These are phyloP conservation scores for Hordeum vulgare DNA, from an alignment of 176 grass and related monocot species.

Conservation along the genomic window MorexV3_pseudomolecules_assembly NC_058524.1:366738268-366738767, in stretches of 20 bases:
- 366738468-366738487: conserved; percentile 93
- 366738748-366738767: conserved; percentile 93
- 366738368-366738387: conserved; percentile 82
- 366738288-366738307: neutral
- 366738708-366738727: conserved; percentile 80
- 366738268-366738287: neutral
- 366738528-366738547: conserved; percentile 67
- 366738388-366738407: conserved; percentile 75
- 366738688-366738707: conserved; percentile 73
- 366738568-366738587: conserved; percentile 64
- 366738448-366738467: conserved; percentile 96
- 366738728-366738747: conserved; percentile 80
- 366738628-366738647: conserved; percentile 80
- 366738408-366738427: conserved; percentile 71
- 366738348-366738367: conserved; percentile 83
- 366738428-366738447: conserved; percentile 81
- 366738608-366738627: conserved; percentile 80
- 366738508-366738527: conserved; percentile 74
- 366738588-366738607: conserved; percentile 69
- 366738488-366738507: conserved; percentile 80
- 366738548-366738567: conserved; percentile 80
- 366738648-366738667: conserved; percentile 63
- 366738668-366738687: conserved; percentile 79
- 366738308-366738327: neutral
- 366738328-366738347: conserved; percentile 69